A percentile compares a stretch with the other conserved stretches of the same genome.
phyloP scores from a whole-genome alignment of 352 stramenopile species.

The Globisporangium megalacanthum region DNA sequence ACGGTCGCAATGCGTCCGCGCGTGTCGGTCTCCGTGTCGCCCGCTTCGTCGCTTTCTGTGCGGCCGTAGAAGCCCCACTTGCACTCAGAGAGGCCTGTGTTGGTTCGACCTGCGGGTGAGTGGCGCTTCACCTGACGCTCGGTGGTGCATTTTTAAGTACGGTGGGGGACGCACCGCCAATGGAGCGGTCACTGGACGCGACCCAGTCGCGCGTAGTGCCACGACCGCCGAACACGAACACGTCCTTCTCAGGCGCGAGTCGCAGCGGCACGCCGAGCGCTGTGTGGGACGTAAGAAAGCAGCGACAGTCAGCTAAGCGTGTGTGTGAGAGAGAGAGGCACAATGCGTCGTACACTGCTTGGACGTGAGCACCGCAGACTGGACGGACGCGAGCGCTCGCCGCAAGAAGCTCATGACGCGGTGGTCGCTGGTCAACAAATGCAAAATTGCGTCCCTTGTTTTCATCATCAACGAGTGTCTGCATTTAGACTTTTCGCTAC shows the following conservation, averaged over 20 bases:
- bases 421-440: not conserved
- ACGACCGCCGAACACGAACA: slow-evolving; percentile 71
- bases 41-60: slow-evolving; percentile 12
- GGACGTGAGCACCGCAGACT: slow-evolving; percentile 72
- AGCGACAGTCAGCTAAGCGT: no score
- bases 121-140: not conserved
- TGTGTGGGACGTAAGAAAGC: slow-evolving; percentile 10
- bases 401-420: slow-evolving; percentile 68
- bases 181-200: slow-evolving; percentile 67
- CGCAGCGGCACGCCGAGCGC: slow-evolving; percentile 73
- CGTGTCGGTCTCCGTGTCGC: slow-evolving; percentile 10
- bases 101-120: not conserved
- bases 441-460: not conserved
- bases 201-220: slow-evolving; percentile 53
- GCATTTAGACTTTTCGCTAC: not conserved
- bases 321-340: not conserved
- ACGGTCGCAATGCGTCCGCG: slow-evolving; percentile 34
- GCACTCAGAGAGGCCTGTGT: slow-evolving; percentile 56
- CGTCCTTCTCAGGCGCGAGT: slow-evolving; percentile 61
- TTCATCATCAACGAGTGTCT: not conserved
- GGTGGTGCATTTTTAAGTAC: not conserved
- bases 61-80: slow-evolving; percentile 60
- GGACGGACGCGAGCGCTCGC: slow-evolving; percentile 60
- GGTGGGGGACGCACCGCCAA: slow-evolving; percentile 43
- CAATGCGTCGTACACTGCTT: slow-evolving; percentile 60